These are phyloP conservation scores for Wallemia mellicola DNA, from an alignment of 1,284 basidiomycete genomes.

Conservation along the genomic window DNA sequence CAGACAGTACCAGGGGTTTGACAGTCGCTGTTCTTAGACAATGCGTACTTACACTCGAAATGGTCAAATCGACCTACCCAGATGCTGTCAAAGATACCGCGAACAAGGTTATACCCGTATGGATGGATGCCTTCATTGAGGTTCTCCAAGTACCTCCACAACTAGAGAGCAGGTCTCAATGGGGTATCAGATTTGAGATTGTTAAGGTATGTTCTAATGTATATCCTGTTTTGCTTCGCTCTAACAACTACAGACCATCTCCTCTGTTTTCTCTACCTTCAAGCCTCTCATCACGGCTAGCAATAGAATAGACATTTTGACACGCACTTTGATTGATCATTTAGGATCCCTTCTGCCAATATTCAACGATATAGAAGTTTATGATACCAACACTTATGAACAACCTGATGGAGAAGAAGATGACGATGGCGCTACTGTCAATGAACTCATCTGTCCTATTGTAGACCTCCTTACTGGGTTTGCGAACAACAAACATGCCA, in stretches of 20 bases:
- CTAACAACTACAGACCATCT: not conserved
- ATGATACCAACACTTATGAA: conserved; percentile 7
- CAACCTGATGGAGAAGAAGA: conserved; percentile 30
- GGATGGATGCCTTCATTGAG: conserved; percentile 57
- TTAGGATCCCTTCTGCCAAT: conserved; percentile 32
- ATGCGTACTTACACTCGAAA: conserved; percentile 61
- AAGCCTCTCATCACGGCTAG: conserved; percentile 3
- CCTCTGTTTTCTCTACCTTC: conserved; percentile 5
- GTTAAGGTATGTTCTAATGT: conserved; percentile 28
- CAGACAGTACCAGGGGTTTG: conserved; percentile 47
- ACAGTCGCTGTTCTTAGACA: conserved; percentile 70
- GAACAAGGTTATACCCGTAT: conserved; percentile 48
- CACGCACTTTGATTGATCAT: conserved; percentile 31
- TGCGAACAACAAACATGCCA: conserved; percentile 4
- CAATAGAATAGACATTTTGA: conserved; percentile 26
- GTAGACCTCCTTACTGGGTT: conserved; percentile 42
- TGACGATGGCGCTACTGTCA: conserved; percentile 30
- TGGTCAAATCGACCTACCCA: conserved; percentile 76
- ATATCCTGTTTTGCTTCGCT: not conserved
- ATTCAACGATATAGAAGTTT: conserved; percentile 37
- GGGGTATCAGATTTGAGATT: conserved; percentile 43
- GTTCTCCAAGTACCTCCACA: conserved; percentile 22
- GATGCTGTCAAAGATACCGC: conserved; percentile 55
- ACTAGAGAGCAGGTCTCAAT: conserved; percentile 35
- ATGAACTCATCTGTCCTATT: conserved; percentile 40